phyloP scores from a whole-genome alignment of 2,329 filamentous ascomycete species.

The Ilyonectria robusta region DNA sequence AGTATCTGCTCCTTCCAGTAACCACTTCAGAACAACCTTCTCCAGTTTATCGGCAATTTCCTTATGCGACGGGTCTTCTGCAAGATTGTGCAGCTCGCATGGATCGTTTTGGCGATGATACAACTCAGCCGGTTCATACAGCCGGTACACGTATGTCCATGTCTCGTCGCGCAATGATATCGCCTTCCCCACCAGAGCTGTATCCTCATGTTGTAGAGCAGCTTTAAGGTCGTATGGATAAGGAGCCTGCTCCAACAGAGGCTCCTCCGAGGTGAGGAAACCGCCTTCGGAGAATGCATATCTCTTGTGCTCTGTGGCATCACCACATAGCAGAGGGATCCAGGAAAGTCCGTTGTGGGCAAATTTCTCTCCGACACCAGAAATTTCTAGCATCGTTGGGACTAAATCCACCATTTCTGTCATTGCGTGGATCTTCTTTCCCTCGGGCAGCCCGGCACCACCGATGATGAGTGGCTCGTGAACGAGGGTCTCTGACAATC shows the following conservation, averaged over 20 bases:
- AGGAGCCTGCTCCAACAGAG: conserved; percentile 58
- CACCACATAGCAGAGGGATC: conserved; percentile 47
- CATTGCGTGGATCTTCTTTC: conserved; percentile 52
- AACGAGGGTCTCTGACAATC: conserved; percentile 57
- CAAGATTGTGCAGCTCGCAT: conserved; percentile 57
- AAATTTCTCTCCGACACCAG: conserved; percentile 55
- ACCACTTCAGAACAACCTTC: conserved; percentile 55
- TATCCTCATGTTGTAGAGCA: conserved; percentile 61
- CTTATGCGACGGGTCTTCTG: conserved; percentile 45
- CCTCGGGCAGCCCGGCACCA: conserved; percentile 56
- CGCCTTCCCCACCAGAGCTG: conserved; percentile 59
- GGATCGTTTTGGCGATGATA: conserved; percentile 57
- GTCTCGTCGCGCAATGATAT: conserved; percentile 53
- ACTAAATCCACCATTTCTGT: conserved; percentile 62
- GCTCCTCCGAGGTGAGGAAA: conserved; percentile 60
- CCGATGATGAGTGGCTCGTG: conserved; percentile 61
- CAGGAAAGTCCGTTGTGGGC: conserved; percentile 57
- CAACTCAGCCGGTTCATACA: conserved; percentile 62
- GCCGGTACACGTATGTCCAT: conserved; percentile 60
- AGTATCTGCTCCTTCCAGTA: conserved; percentile 53
- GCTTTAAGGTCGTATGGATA: conserved; percentile 64
- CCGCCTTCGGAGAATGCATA: conserved; percentile 62
- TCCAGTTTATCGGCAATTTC: conserved; percentile 45
- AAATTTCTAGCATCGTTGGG: conserved; percentile 59
- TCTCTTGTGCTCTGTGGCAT: conserved; percentile 51